Conservation (phyloP, 2,329 filamentous ascomycete genomes). For the Blumeria hordei region DNA sequence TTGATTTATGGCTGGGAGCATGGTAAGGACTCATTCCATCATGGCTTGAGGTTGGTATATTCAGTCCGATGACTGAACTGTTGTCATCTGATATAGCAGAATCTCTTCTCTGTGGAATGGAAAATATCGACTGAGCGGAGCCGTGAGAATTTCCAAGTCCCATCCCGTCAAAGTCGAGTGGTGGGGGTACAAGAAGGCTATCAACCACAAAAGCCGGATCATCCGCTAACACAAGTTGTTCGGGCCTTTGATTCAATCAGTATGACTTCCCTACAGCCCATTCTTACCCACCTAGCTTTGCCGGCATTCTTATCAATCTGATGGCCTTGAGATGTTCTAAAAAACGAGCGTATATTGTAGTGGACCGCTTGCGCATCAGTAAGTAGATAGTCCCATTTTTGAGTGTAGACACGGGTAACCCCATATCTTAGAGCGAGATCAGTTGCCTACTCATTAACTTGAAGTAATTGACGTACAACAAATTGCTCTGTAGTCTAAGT, state of each 20-base stretch:
- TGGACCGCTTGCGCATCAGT: constrained; percentile 55
- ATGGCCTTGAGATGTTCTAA: constrained; percentile 30
- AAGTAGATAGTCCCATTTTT: constrained; percentile 73
- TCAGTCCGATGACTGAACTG: constrained; percentile 18
- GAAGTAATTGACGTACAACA: constrained; percentile 31
- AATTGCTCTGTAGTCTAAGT: constrained; percentile 65
- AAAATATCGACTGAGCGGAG: constrained; percentile 14
- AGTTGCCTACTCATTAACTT: not conserved
- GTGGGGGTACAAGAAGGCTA: constrained; percentile 26
- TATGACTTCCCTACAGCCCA: not conserved
- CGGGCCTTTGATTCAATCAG: constrained; percentile 26
- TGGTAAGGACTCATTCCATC: constrained; percentile 14
- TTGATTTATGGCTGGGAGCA: constrained; percentile 10
- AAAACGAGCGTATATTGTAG: constrained; percentile 44
- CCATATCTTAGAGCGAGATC: constrained; percentile 31
- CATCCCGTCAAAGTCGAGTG: constrained; percentile 25
- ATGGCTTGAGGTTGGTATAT: constrained; percentile 24
- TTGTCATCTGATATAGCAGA: constrained; percentile 8
- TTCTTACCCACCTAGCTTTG: constrained; percentile 38
- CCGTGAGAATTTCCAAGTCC: constrained; percentile 6
- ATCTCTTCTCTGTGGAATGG: constrained; percentile 8
- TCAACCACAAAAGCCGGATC: constrained; percentile 61
- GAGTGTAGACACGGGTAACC: constrained; percentile 59
- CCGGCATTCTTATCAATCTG: constrained; percentile 46
- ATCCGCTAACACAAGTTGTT: constrained; percentile 55